A percentile compares a stretch with the other conserved stretches of the same genome.
Evolutionary conservation across 169 alveolate species (phyloP).

Genomic region (Eimeria sp.): DNA sequence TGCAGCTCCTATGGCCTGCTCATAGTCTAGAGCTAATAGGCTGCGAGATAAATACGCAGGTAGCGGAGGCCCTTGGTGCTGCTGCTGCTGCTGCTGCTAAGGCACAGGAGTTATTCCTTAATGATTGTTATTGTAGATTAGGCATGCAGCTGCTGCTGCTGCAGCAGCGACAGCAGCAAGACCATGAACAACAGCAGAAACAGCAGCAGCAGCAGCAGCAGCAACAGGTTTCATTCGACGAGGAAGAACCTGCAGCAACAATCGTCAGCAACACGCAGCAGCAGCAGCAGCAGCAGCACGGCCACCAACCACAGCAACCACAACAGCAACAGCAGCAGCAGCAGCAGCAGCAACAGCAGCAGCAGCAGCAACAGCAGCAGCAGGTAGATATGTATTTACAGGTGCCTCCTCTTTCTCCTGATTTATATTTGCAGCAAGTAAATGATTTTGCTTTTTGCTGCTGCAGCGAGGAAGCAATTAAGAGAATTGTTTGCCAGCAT

Average conservation of each 20-base stretch:
- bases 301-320: no score
- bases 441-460: constrained; percentile 3
- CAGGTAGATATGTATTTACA: not conserved
- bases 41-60: not conserved
- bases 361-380: constrained; percentile 48
- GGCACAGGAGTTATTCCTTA: not conserved
- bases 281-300: constrained; percentile 10
- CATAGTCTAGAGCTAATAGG: not conserved
- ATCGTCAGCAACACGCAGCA: not conserved
- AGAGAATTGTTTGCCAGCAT: not conserved
- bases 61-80: not conserved
- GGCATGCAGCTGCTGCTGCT: constrained; percentile 57
- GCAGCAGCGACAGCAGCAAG: constrained; percentile 45
- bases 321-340: not conserved
- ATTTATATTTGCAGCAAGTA: not conserved
- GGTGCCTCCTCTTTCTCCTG: not conserved
- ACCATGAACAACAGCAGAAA: not conserved
- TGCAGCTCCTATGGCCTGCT: constrained; percentile 28
- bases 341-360: constrained; percentile 14
- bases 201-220: not conserved
- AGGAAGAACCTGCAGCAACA: not conserved
- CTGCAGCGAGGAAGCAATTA: constrained; percentile 27
- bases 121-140: not conserved
- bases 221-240: not conserved
- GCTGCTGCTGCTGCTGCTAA: constrained; percentile 49